Conservation (phyloP, 768 basidiomycete species). For the Boletus speciosus region DNA sequence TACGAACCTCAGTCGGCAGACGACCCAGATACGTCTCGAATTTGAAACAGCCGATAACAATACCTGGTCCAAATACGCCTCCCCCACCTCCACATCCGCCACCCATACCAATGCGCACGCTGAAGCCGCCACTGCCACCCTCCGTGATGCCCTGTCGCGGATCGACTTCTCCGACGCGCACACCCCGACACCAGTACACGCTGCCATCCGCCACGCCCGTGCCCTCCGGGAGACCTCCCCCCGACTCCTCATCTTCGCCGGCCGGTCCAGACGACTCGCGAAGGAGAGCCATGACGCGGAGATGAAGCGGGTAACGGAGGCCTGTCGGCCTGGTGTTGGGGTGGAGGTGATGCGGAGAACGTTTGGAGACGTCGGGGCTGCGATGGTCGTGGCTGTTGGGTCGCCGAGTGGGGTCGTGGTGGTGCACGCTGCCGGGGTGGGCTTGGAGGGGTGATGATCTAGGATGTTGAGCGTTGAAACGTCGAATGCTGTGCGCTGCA, state of each 20-base stretch:
- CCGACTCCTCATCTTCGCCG: slow-evolving; percentile 61
- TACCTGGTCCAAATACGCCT: slow-evolving; percentile 62
- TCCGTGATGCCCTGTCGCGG: slow-evolving; percentile 44
- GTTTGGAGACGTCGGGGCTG: slow-evolving; percentile 83
- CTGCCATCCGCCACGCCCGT: slow-evolving; percentile 44
- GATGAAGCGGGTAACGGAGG: slow-evolving; percentile 57
- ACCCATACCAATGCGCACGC: not conserved
- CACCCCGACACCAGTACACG: slow-evolving; percentile 59
- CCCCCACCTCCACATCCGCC: not conserved
- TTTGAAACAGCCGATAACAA: slow-evolving; percentile 85
- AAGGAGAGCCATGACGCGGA: slow-evolving; percentile 72
- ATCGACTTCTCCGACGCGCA: slow-evolving; percentile 58
- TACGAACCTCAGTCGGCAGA: slow-evolving; percentile 64
- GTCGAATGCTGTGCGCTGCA: too few relatives aligned
- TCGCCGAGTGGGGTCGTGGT: slow-evolving; percentile 58
- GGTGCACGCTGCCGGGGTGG: slow-evolving; percentile 52
- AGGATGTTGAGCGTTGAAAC: not conserved
- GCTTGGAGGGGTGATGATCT: too few relatives aligned
- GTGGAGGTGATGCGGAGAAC: slow-evolving; percentile 58
- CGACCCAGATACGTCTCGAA: slow-evolving; percentile 63
- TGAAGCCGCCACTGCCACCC: not conserved
- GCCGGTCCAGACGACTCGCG: slow-evolving; percentile 72
- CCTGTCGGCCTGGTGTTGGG: slow-evolving; percentile 19
- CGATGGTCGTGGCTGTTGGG: slow-evolving; percentile 59
- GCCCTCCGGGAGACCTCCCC: slow-evolving; percentile 26